Base-by-base conservation (phyloP, 306 rosid species). In the Herpetospermum pedunculosum region DNA sequence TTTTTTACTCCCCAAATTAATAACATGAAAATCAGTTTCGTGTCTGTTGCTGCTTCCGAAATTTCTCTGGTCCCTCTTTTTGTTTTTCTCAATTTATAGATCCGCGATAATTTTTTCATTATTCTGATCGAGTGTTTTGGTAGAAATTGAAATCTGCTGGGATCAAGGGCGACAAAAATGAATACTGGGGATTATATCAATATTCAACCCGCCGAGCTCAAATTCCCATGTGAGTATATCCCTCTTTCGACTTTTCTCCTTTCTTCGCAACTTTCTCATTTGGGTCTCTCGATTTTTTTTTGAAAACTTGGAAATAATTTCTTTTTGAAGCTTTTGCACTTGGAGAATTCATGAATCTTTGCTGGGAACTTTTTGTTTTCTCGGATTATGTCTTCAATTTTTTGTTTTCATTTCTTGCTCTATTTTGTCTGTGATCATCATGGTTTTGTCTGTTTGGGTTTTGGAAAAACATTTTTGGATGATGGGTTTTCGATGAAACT, bases 121-220 rank as follows among this genome's bases (percentile, higher is more conserved):
- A 28, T 14, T 69, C 40, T 69, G 74, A 69, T 69, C 21, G 19
- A 68, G 49, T 41, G 54, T 68, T 59, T 68, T 11, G 73, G 38
- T 44, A 2, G 54, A 68, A 44, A 44, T 46, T 44, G 40, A 43
- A 28, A 26, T 44, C 74, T 44, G 74, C 37, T 43, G 35, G 58
- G 57, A 70, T 43, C 57, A 18, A 14, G 53, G 74, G 50, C 52
- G 74, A 70, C 73, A 23, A 23, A 38, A 23, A 85, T 85, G 88
- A 75, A 80, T 75, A 41, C 83, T 21, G 81, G 88, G 34, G 79
- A 82, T 65, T 73, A 77, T 53, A 81, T 85, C 47, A 58, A 53
- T 72, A 76, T 81, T 71, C 88, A 81, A 37, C 88, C 88, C 9
- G 23, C 80, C 34, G 85, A 84, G 77, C 88, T 84, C 83, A 81